Percentiles rank a stretch among this genome's conserved stretches.
phyloP scores from a whole-genome alignment of 2,329 filamentous ascomycete genomes.

The Microascus cirrosus region DNA sequence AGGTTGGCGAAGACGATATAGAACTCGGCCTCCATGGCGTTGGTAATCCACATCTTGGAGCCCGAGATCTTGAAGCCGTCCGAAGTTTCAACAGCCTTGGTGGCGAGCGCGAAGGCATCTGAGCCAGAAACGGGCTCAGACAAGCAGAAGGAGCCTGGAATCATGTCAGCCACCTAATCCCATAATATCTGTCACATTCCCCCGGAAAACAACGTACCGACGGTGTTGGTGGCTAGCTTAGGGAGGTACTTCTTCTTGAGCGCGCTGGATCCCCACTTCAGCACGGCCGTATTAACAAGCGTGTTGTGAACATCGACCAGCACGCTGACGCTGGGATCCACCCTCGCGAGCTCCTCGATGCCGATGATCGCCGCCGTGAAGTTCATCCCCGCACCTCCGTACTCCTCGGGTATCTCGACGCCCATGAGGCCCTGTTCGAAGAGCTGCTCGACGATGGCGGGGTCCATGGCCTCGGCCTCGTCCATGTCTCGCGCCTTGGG shows the following conservation, averaged over 20 bases:
- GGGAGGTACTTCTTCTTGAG: slow-evolving; percentile 82
- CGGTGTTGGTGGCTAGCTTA: slow-evolving; percentile 77
- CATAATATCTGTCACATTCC: background rate
- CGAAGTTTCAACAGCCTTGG: slow-evolving; percentile 74
- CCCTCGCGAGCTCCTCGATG: slow-evolving; percentile 89
- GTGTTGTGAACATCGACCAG: slow-evolving; percentile 98
- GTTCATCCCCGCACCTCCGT: slow-evolving; percentile 95
- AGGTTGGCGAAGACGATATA: slow-evolving; percentile 98
- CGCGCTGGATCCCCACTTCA: slow-evolving; percentile 71
- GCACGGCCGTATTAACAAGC: slow-evolving; percentile 82
- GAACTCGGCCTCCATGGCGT: slow-evolving; percentile 84
- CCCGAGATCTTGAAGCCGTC: slow-evolving; percentile 81
- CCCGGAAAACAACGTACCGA: slow-evolving; percentile 30
- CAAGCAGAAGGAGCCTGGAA: slow-evolving; percentile 68
- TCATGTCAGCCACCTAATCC: background rate
- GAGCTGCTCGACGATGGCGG: slow-evolving; percentile 73
- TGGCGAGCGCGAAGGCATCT: slow-evolving; percentile 90
- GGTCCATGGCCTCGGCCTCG: slow-evolving; percentile 90
- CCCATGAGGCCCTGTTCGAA: slow-evolving; percentile 98
- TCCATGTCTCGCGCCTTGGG: slow-evolving; percentile 96
- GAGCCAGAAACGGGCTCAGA: slow-evolving; percentile 89
- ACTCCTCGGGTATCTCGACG: slow-evolving; percentile 95
- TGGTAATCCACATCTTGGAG: slow-evolving; percentile 99
- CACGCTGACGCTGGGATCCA: slow-evolving; percentile 91
- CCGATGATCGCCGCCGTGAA: slow-evolving; percentile 93